Evolutionary conservation across 345 rosid species (phyloP), one percentile per base, ranked within the genome.

Genomic region (Geranium brycei): DNA sequence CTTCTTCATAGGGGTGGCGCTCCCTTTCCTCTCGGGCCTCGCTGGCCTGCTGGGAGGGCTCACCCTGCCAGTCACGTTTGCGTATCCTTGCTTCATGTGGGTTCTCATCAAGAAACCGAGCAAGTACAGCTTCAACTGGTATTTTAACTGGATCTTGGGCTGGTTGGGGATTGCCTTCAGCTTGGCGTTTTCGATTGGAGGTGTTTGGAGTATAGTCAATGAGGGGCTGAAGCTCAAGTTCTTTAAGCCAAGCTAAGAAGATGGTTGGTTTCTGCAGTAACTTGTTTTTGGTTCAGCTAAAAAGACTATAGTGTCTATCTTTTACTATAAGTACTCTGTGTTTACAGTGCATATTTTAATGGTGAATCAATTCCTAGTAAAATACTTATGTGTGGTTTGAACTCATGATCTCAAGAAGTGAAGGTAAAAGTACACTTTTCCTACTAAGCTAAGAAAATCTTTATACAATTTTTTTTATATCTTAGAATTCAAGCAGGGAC

Each of bases 11-110:
- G 96, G 98, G 0, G 89, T 89, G 67, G 96, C 98, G 59, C 91
- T 92, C 32, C 96, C 98, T 17, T 87, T 92, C 77, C 85, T 87
- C 51, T 84, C 93, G 15, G 89, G 96, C 64, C 93, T 92, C 1
- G 95, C 96, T 3, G 98, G 98, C 38, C 75, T 92, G 61, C 68
- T 92, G 18, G 98, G 98, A 62, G 98, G 96, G 64, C 89, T 92
- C 55, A 92, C 95, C 4, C 93, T 92, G 19, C 98, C 96, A 0
- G 95, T 92, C 66, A 89, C 98, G 30, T 89, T 89, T 70, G 98
- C 98, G 5, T 92, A 92, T 71, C 96, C 98, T 53, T 92, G 98
- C 85, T 92, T 92, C 87, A 89, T 92, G 96, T 92, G 96, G 96
- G 91, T 83, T 12, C 88, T 92, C 17, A 89, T 89, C 3, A 89